A percentile compares a stretch with the other conserved stretches of the same genome.
Evolutionary conservation across 768 basidiomycete species (phyloP).

Genomic region (Tulasnella calospora): DNA sequence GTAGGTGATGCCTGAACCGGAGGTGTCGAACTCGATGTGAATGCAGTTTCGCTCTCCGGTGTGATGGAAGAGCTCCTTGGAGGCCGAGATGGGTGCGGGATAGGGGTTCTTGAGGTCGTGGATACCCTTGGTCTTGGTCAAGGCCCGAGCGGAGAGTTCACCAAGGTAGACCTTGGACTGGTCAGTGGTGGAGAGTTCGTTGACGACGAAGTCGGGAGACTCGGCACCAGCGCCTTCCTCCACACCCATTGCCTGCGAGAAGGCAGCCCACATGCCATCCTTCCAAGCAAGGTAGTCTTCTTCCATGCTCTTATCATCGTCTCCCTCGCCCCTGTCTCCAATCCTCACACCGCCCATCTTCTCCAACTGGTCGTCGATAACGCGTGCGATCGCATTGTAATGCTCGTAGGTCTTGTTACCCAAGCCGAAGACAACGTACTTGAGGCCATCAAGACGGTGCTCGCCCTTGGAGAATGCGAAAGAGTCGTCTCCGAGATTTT

Average conservation of each 20-base stretch:
- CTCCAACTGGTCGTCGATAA: constrained; percentile 65
- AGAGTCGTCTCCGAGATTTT: constrained; percentile 79
- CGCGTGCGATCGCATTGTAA: constrained; percentile 84
- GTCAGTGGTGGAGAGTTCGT: constrained; percentile 69
- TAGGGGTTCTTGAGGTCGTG: constrained; percentile 98
- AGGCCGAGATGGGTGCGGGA: constrained; percentile 69
- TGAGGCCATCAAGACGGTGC: constrained; percentile 72
- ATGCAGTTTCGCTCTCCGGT: constrained; percentile 81
- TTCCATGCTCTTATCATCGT: constrained; percentile 99
- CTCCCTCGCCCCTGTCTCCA: constrained; percentile 89
- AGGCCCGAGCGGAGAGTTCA: constrained; percentile 91
- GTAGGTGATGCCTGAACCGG: constrained; percentile 95
- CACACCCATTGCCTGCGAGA: constrained; percentile 74
- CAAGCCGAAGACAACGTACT: constrained; percentile 91
- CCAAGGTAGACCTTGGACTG: constrained; percentile 90
- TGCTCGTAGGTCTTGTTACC: constrained; percentile 95
- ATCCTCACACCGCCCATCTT: constrained; percentile 81
- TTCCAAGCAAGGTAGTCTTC: constrained; percentile 99
- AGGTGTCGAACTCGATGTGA: constrained; percentile 88
- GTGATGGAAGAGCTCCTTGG: constrained; percentile 80
- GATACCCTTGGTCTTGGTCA: constrained; percentile 89
- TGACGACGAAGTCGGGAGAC: constrained; percentile 87
- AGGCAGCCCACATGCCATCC: constrained; percentile 91
- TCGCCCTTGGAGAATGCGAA: constrained; percentile 82
- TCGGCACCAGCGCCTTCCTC: constrained; percentile 97